Evolutionary conservation across 2,329 filamentous ascomycete species (phyloP).

Genomic region (Lachnellula willkommii): DNA sequence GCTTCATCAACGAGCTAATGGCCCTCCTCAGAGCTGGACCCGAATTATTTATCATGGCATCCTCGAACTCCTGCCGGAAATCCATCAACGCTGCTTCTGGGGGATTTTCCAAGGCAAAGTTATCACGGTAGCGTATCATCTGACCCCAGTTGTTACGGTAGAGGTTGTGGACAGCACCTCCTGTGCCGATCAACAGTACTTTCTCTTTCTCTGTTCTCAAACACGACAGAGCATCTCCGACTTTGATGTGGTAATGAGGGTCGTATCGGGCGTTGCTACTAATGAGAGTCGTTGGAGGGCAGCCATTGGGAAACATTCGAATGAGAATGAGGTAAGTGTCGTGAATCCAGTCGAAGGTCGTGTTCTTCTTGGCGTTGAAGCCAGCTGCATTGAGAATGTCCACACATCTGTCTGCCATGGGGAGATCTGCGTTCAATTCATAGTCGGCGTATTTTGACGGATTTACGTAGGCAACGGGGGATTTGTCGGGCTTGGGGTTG

Average conservation of each 20-base stretch:
- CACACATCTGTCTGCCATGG: constrained; percentile 46
- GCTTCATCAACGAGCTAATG: constrained; percentile 61
- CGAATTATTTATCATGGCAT: constrained; percentile 49
- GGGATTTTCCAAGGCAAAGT: constrained; percentile 54
- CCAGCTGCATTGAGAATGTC: constrained; percentile 45
- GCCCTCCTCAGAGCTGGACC: constrained; percentile 50
- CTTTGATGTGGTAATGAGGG: constrained; percentile 50
- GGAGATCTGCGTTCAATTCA: constrained; percentile 54
- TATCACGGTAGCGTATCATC: constrained; percentile 52
- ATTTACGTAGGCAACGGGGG: constrained; percentile 61
- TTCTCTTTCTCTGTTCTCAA: constrained; percentile 47
- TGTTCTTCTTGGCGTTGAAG: constrained; percentile 49
- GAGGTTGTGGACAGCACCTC: constrained; percentile 65
- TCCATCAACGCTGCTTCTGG: constrained; percentile 57
- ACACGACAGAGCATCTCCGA: constrained; percentile 52
- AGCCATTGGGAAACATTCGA: constrained; percentile 61
- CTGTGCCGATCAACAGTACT: constrained; percentile 52
- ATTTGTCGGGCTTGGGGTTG: constrained; percentile 55
- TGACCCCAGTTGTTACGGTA: constrained; percentile 62
- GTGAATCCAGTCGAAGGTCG: constrained; percentile 65
- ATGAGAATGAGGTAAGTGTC: constrained; percentile 65
- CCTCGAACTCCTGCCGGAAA: constrained; percentile 60
- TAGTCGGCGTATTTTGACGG: constrained; percentile 61
- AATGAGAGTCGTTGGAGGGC: constrained; percentile 59
- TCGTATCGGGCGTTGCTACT: constrained; percentile 51